Base-by-base conservation (phyloP, 2,329 filamentous ascomycete species). In the Metarhizium brunneum region DNA sequence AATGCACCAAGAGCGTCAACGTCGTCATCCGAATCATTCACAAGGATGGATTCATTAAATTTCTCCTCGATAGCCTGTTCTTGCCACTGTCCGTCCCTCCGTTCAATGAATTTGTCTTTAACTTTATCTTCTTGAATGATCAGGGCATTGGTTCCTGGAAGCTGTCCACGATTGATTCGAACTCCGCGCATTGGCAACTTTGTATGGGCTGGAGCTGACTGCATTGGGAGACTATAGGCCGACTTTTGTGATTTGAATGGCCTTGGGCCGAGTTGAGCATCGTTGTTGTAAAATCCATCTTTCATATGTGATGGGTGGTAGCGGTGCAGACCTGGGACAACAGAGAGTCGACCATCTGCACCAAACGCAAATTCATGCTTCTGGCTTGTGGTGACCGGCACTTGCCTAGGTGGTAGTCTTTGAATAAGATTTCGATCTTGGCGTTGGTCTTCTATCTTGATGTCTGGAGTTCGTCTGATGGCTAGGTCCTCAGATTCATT, bases 131-230 rank as follows among this genome's bases (percentile, higher is more conserved):
- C 35, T n/a, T 53, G 51, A 20, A 54, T 20, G 36, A 51, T 30
- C 51, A 54, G 42, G 14, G 43, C 47, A 18, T 42, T 51, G 8
- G 54, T 30, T 47, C 36, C 25, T 10, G 38, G n/a, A 7, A 35
- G 11, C 30, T 52, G 56, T n/a, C n/a, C 56, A 20, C 56, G 56
- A 40, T 47, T 56, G 11, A 57, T 36, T 13, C 57, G 54, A 38
- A 55, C 52, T n/a, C 57, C 72, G 20, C 75, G 70, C 56, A 75
- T 62, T 0, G 75, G 68, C n/a, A 76, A 64, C 50, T 67, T 71
- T 18, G 69, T 62, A 25, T 68, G 66, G 20, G 56, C 64, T 30
- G 62, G 49, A 4, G 50, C 3, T 3, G 43, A 25, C 43, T 45
- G 65, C 13, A 58, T 58, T 6, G 64, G 63, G 18, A 62, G 63